phyloP scores from a whole-genome alignment of 2,329 filamentous ascomycete genomes.

The Fusarium continuum region DNA sequence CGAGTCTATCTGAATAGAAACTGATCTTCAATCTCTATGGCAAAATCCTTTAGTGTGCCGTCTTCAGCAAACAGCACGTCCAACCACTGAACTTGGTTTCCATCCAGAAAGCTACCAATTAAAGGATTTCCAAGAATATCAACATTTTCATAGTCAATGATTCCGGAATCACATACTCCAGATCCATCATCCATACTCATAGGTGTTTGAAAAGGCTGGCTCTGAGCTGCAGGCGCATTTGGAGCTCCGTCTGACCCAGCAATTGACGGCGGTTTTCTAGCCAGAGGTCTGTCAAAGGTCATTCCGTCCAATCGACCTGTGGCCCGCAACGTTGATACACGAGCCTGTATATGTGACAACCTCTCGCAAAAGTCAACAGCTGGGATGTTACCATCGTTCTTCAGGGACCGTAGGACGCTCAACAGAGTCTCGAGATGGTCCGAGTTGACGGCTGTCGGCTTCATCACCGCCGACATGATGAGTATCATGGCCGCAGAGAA shows the following conservation, averaged over 20 bases:
- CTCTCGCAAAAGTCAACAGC: constrained; percentile 45
- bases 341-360: constrained; percentile 39
- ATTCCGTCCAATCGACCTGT: constrained; percentile 17
- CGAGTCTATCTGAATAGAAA: constrained; percentile 27
- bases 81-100: constrained; percentile 39
- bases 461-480: constrained; percentile 47
- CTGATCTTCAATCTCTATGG: constrained; percentile 43
- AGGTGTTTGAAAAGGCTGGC: constrained; percentile 5
- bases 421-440: constrained; percentile 44
- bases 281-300: not conserved
- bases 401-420: constrained; percentile 44
- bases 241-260: not conserved
- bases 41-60: constrained; percentile 39
- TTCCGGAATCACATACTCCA: not conserved
- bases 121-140: constrained; percentile 42
- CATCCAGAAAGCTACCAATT: constrained; percentile 43
- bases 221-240: not conserved
- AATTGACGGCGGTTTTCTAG: not conserved
- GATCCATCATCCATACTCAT: not conserved
- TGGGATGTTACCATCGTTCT: constrained; percentile 45
- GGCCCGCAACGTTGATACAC: constrained; percentile 27
- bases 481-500: constrained; percentile 46
- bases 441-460: constrained; percentile 39
- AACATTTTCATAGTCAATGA: constrained; percentile 26
- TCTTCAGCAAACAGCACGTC: constrained; percentile 41